Base-by-base conservation (phyloP, 192 early-diverging fungal species). In the Linnemannia exigua region DNA sequence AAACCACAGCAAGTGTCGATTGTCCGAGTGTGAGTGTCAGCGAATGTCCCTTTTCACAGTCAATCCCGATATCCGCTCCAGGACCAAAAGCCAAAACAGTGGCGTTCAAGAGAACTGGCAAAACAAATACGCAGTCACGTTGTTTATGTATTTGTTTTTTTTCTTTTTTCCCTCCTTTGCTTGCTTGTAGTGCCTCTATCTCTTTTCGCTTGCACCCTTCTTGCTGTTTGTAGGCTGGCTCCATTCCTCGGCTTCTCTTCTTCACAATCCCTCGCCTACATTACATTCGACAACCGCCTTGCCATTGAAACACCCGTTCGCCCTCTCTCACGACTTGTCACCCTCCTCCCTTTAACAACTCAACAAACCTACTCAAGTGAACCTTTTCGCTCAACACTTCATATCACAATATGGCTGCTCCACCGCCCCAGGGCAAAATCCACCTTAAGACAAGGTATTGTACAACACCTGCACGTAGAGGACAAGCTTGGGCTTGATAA, bases 381-480 rank as follows among this genome's bases (percentile, higher is more conserved):
- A 31, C 36, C 3, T 0, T 63, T 61, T 19, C 70, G 3, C 70
- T 14, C 36, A 17, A 61, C 33, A 72, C 51, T 63, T 31, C 58
- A 31, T 63, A 63, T 67, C 72, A 74, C 76, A 84, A 31, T 28
- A 86, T 86, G 84, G 84, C 84, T 52, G 78, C 84, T 35, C 82
- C 82, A 79, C 82, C 82, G 50, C 82, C 82, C 25, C 84, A 86
- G 78, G 84, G 84, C 46, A 86, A 86, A 74, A 86, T 86, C n/a
- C 84, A 86, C 84, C 61, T 86, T 70, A 86, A 86, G 70, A 86
- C 84, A 9, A 84, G 82, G 82, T 84, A 84, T 3, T 63, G 1
- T 33, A 54, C 58, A 22, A 68, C 19, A 17, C 35, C 16, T 22
- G 46, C 46, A 19, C 31, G 0, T 0, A 8, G 6, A 51, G 67